A percentile compares a stretch with the other conserved stretches of the same genome.
These are phyloP conservation scores for Malus hybrid DNA, from an alignment of 331 rosid species.

Conservation along the genomic window DNA sequence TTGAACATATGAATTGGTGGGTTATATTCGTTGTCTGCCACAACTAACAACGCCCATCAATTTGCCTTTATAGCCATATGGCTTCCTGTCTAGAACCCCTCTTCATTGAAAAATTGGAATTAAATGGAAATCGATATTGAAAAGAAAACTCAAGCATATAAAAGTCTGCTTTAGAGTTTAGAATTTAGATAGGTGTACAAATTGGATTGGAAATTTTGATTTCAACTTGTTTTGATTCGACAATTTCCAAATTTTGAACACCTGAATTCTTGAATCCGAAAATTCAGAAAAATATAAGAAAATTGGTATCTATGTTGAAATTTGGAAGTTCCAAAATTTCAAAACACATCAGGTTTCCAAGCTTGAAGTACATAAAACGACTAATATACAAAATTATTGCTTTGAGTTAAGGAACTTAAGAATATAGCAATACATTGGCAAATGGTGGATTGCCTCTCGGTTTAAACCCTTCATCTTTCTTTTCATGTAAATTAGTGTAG, in stretches of 20 bases:
- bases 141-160: not conserved
- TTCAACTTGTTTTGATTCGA: not conserved
- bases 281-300: no score
- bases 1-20: not conserved
- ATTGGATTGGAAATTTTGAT: not conserved
- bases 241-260: no score
- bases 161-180: not conserved
- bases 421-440: not conserved
- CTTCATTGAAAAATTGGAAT: no score
- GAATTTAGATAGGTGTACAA: not conserved
- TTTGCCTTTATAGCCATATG: constrained; percentile 20
- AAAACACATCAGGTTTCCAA: not conserved
- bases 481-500: no score
- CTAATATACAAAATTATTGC: no score
- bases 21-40: constrained; percentile 39
- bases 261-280: not conserved
- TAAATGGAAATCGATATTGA: not conserved
- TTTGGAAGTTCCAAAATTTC: not conserved
- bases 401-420: not conserved
- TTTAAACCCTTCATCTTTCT: no score
- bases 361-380: not conserved
- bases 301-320: not conserved
- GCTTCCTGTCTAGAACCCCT: constrained; percentile 11
- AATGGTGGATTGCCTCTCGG: not conserved
- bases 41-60: constrained; percentile 7